Evolutionary conservation across 768 basidiomycete species (phyloP).

Genomic region (Coprinopsis sp.): DNA sequence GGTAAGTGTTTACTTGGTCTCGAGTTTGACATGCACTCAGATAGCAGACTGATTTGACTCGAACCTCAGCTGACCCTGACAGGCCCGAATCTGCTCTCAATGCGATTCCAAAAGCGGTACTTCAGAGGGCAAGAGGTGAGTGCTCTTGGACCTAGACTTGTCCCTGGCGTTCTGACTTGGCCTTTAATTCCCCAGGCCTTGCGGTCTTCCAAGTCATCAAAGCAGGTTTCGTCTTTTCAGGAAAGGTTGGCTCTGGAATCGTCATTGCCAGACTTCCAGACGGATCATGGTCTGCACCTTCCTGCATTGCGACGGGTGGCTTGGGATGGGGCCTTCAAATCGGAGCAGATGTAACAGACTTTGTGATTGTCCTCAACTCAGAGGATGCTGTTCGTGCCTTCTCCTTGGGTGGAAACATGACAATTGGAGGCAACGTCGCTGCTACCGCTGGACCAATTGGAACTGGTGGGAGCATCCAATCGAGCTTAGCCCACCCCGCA

Average conservation of each 20-base stretch:
- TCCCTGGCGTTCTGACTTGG: background rate
- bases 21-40: conserved; percentile 1
- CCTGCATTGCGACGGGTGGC: conserved; percentile 94
- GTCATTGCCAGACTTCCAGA: conserved; percentile 91
- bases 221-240: conserved; percentile 93
- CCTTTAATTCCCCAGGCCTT: conserved; percentile 51
- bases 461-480: conserved; percentile 86
- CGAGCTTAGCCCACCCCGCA: conserved; percentile 85
- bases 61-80: conserved; percentile 69
- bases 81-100: conserved; percentile 90
- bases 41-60: conserved; percentile 10
- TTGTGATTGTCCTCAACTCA: conserved; percentile 94
- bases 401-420: conserved; percentile 92
- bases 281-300: conserved; percentile 95
- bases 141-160: background rate
- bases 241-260: conserved; percentile 89
- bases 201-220: conserved; percentile 93
- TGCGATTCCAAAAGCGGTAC: conserved; percentile 86
- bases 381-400: conserved; percentile 96
- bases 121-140: conserved; percentile 83
- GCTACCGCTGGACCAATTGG: conserved; percentile 91
- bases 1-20: conserved; percentile 41
- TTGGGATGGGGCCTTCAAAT: conserved; percentile 94
- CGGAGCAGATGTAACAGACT: conserved; percentile 92
- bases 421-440: conserved; percentile 85